Base-by-base conservation (phyloP, 2,329 filamentous ascomycete species). In the Neofusicoccum cordaticola region DNA sequence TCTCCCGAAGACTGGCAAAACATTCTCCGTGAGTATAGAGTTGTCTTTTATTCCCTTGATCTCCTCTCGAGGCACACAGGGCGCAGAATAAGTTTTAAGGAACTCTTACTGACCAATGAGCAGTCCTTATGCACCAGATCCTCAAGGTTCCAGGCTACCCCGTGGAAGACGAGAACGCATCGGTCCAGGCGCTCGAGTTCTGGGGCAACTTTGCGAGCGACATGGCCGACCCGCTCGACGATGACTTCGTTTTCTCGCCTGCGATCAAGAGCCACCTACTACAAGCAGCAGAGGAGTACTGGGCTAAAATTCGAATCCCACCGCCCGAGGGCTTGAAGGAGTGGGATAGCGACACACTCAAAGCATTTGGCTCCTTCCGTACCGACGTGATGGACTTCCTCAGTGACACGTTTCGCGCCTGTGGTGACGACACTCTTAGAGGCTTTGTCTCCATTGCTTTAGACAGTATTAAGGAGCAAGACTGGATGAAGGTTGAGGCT, bases 321-420 rank as follows among this genome's bases (percentile, higher is more conserved):
- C 79, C 86, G 0, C 70, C 79, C 1, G 80, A 85, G 9, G 79
- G 83, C 7, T 85, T 88, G 52, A 80, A 82, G 35, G 80, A 82
- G 0, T 94, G 91, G 91, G 89, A 91, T 67, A 86, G 87, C 4
- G 85, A 86, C 27, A 88, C 91, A 39, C 85, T 86, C 44, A 83
- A 84, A 58, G 86, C 84, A 0, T 93, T 93, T 75, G 82, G 84
- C 60, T 88, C 90, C 65, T 91, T 91, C 53, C 84, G 92, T 35
- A 88, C 90, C 69, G 92, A 96, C 71, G 88, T 93, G n/a, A 84
- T 86, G 58, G 91, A 96, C 73, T 83, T 95, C 58, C 81, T 95
- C 34, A 87, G 92, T 69, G 87, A 89, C 2, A 85, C 89, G 2
- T 93, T 88, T 69, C 82, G 88, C 2, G 72, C 81, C n/a, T 72